phyloP scores from a whole-genome alignment of 257 asterid genomes.

The Solanum pimpinellifolium region DNA sequence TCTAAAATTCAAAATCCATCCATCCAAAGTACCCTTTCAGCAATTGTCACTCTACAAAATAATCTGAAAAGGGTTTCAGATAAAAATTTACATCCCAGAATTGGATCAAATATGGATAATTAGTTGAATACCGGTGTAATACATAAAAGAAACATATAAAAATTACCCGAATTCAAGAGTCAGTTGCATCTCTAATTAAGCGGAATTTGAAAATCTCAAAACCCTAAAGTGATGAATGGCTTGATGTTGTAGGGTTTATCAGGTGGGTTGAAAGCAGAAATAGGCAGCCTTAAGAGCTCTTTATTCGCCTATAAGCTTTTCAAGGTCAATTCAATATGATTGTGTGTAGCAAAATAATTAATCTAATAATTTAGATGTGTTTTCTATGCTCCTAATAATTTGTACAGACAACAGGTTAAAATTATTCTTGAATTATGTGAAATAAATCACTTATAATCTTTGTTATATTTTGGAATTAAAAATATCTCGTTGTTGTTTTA shows the following conservation, averaged over 20 bases:
- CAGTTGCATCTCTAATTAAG: constrained; percentile 39
- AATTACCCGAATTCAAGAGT: constrained; percentile 83
- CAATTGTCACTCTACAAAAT: neutral
- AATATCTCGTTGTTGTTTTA: no score
- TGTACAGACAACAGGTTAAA: no score
- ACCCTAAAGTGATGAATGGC: neutral
- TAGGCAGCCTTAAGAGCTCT: neutral
- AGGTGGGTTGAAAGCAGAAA: neutral
- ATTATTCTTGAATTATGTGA: rapidly evolving
- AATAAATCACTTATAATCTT: rapidly evolving
- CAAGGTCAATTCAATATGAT: no score
- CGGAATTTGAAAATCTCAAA: neutral
- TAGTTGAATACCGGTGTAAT: neutral
- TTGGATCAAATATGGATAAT: neutral
- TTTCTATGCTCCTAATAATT: no score
- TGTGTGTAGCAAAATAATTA: no score
- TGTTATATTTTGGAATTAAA: no score
- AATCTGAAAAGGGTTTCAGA: neutral
- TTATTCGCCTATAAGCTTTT: neutral
- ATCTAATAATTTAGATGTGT: no score
- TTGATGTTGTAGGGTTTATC: neutral
- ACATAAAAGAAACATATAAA: neutral
- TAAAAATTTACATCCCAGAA: neutral
- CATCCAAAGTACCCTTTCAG: neutral
- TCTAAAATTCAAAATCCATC: neutral